These are phyloP conservation scores for Penicilliopsis zonata DNA, from an alignment of 495 filamentous ascomycete genomes.

Conservation along the genomic window DNA sequence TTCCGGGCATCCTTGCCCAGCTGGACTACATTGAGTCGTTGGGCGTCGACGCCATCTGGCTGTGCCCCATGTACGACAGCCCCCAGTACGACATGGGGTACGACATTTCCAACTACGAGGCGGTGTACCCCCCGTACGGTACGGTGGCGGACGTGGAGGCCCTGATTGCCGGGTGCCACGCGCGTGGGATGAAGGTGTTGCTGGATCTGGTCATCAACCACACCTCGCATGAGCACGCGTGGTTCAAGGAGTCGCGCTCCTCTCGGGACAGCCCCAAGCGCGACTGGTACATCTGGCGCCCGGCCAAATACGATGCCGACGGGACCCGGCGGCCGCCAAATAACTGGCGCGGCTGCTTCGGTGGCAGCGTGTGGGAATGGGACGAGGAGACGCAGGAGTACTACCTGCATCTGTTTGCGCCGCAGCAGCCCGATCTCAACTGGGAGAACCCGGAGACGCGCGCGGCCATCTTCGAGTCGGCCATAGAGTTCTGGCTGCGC, in stretches of 20 bases:
- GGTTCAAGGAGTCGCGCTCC: slow-evolving; percentile 41
- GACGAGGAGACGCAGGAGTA: slow-evolving; percentile 40
- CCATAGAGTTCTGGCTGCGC: slow-evolving; percentile 42
- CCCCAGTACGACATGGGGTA: slow-evolving; percentile 45
- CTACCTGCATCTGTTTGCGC: slow-evolving; percentile 39
- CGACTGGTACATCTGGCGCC: slow-evolving; percentile 51
- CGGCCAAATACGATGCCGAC: slow-evolving; percentile 29
- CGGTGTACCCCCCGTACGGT: slow-evolving; percentile 40
- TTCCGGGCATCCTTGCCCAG: slow-evolving; percentile 45
- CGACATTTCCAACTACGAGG: slow-evolving; percentile 48
- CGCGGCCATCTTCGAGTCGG: slow-evolving; percentile 32
- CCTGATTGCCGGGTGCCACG: slow-evolving; percentile 36
- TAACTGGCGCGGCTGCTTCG: slow-evolving; percentile 45
- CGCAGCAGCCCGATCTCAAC: slow-evolving; percentile 43
- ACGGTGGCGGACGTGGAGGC: slow-evolving; percentile 41
- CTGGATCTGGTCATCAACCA: slow-evolving; percentile 51
- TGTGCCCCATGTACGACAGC: slow-evolving; percentile 31
- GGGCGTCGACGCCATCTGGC: slow-evolving; percentile 28
- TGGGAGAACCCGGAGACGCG: slow-evolving; percentile 40
- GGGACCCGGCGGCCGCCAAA: slow-evolving; percentile 45
- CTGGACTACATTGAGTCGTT: slow-evolving; percentile 43
- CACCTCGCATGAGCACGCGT: slow-evolving; percentile 43
- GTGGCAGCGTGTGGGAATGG: slow-evolving; percentile 42
- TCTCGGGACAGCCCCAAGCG: slow-evolving; percentile 36
- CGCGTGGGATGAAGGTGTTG: slow-evolving; percentile 38